phyloP scores from a whole-genome alignment of 345 rosid genomes.

The Pelargonium nanum region DNA sequence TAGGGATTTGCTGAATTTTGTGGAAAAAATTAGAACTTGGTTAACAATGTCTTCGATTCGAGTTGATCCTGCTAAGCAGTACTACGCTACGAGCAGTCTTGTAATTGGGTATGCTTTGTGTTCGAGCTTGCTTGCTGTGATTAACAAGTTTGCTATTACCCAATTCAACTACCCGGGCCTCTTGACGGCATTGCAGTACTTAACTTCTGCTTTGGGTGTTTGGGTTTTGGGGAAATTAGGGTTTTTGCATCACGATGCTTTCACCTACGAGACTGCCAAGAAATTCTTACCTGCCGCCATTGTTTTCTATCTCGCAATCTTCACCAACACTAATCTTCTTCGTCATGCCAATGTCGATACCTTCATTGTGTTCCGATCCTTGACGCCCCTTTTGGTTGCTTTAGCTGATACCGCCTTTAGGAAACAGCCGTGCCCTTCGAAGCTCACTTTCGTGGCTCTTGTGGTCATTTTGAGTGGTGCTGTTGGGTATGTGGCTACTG shows the following conservation, averaged over 20 bases:
- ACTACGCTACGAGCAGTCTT: constrained; percentile 68
- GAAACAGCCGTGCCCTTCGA: constrained; percentile 75
- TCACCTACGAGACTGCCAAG: constrained; percentile 75
- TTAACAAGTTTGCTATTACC: constrained; percentile 90
- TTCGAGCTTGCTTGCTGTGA: constrained; percentile 96
- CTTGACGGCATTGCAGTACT: constrained; percentile 83
- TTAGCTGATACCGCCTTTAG: constrained; percentile 75
- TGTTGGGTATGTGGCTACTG: constrained; percentile 87
- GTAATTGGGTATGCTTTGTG: constrained; percentile 87
- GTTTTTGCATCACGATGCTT: constrained; percentile 70
- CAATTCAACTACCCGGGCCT: constrained; percentile 81
- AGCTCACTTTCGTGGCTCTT: constrained; percentile 57
- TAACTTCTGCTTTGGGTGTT: constrained; percentile 68
- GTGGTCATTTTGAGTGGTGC: constrained; percentile 74
- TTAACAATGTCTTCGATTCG: constrained; percentile 31
- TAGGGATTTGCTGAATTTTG: not conserved
- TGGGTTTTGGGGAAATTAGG: constrained; percentile 75
- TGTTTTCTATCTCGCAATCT: constrained; percentile 88
- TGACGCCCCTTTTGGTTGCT: constrained; percentile 91
- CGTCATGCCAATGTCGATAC: constrained; percentile 98
- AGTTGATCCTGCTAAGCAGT: constrained; percentile 31
- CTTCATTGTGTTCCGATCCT: constrained; percentile 81
- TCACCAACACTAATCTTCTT: constrained; percentile 91
- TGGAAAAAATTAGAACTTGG: not conserved
- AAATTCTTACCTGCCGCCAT: constrained; percentile 86